phyloP scores from a whole-genome alignment of 441 rosid species.

The Adansonia rubrostipa region DNA sequence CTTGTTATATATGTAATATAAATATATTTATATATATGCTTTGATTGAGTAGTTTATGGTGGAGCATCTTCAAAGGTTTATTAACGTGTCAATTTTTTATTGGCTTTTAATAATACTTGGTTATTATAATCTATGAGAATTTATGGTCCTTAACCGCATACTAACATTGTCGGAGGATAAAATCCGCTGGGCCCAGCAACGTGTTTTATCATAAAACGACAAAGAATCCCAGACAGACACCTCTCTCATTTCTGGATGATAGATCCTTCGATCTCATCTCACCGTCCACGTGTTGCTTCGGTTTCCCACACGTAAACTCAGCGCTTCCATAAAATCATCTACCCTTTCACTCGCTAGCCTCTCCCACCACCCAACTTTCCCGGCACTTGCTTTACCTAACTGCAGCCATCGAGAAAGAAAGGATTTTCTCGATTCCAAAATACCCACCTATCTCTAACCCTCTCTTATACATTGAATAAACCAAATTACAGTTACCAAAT shows the following conservation, averaged over 20 bases:
- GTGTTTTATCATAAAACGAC: not conserved
- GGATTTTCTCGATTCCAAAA: constrained; percentile 13
- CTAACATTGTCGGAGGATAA: not conserved
- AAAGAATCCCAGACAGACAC: not conserved
- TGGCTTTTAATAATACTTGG: not conserved
- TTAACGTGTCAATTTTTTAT: not conserved
- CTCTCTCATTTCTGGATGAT: too few relatives aligned
- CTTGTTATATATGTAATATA: not conserved
- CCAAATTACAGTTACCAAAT: not conserved
- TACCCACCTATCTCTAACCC: constrained; percentile 11
- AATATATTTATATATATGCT: not conserved
- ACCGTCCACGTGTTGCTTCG: constrained; percentile 7
- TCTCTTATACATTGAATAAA: not conserved
- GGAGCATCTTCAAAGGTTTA: not conserved
- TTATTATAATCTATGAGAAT: not conserved
- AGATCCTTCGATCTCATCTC: not conserved
- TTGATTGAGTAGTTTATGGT: not conserved
- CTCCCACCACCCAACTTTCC: not conserved
- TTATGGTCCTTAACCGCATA: not conserved
- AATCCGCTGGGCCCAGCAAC: not conserved
- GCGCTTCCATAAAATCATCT: not conserved
- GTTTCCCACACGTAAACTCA: not conserved
- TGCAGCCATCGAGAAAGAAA: not conserved
- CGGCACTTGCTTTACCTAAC: not conserved
- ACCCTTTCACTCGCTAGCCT: not conserved